These are phyloP conservation scores for Boechera divaricarpa DNA, from an alignment of 345 rosid species.

Conservation along the genomic window DNA sequence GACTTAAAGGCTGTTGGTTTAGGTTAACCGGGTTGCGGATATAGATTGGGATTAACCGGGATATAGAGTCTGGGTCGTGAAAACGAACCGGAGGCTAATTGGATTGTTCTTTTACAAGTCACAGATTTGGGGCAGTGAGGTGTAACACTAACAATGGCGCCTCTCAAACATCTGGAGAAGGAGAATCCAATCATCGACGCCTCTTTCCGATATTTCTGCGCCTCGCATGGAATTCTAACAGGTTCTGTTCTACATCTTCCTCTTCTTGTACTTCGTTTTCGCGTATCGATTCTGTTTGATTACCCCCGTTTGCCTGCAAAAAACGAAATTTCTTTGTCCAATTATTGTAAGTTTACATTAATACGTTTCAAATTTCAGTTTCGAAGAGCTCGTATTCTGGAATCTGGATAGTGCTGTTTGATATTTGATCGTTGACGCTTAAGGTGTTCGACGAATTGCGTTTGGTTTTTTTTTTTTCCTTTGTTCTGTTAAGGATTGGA, in stretches of 20 bases:
- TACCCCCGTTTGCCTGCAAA: background rate
- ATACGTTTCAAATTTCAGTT: background rate
- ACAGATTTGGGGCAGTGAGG: background rate
- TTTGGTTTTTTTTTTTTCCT: background rate
- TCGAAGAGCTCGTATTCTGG: background rate
- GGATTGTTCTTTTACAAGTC: background rate
- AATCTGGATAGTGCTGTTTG: background rate
- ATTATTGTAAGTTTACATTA: background rate
- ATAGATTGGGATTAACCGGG: background rate
- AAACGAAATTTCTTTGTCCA: background rate
- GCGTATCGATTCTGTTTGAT: background rate
- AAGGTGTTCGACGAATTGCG: constrained; percentile 36
- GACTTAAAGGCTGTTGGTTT: background rate
- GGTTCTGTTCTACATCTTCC: constrained; percentile 41
- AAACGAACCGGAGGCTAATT: constrained; percentile 18
- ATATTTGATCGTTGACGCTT: background rate
- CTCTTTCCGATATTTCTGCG: constrained; percentile 63
- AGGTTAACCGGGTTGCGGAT: background rate
- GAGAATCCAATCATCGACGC: constrained; percentile 58
- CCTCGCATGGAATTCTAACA: constrained; percentile 63
- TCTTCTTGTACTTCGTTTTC: background rate
- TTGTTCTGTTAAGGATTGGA: background rate
- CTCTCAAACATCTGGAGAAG: constrained; percentile 57
- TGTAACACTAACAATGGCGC: constrained; percentile 53
- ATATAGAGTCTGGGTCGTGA: background rate